Percentiles rank a stretch among this genome's conserved stretches.
Conservation (phyloP, 75 land plant species). For the Pinus tabuliformis region DNA sequence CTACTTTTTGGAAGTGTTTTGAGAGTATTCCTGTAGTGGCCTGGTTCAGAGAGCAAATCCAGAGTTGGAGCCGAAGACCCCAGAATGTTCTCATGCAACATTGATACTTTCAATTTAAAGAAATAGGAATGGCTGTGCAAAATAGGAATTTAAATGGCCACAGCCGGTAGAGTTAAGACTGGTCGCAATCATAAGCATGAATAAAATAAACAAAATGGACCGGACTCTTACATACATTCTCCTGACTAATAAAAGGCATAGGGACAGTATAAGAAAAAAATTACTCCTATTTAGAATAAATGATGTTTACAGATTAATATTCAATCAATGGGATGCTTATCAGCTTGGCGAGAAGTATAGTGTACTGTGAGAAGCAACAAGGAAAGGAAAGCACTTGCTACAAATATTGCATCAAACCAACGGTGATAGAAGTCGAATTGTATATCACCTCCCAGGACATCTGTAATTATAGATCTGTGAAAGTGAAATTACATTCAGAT, state of each 20-base stretch:
- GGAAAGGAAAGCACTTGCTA: constrained; percentile 83
- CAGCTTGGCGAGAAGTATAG: constrained; percentile 77
- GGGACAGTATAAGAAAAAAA: background rate
- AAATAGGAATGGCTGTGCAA: too few relatives aligned
- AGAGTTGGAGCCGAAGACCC: too few relatives aligned
- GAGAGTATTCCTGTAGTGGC: too few relatives aligned
- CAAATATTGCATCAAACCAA: constrained; percentile 98
- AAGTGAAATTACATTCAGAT: background rate
- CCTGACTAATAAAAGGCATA: background rate
- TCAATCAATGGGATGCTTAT: constrained; percentile 92
- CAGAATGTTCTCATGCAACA: too few relatives aligned
- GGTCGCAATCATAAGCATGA: too few relatives aligned
- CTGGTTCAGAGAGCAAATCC: too few relatives aligned
- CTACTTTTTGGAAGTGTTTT: too few relatives aligned
- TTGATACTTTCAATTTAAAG: too few relatives aligned
- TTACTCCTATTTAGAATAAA: background rate
- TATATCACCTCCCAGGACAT: constrained; percentile 92
- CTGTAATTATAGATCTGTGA: constrained; percentile 80
- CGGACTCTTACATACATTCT: too few relatives aligned
- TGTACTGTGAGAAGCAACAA: constrained; percentile 83
- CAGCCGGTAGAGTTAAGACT: too few relatives aligned
- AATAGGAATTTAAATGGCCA: too few relatives aligned
- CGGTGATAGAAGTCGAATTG: constrained; percentile 94
- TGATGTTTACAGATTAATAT: background rate
- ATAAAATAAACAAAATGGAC: too few relatives aligned